Percentiles rank a stretch among this genome's conserved stretches.
Evolutionary conservation across 495 filamentous ascomycete genomes (phyloP).

Genomic region (Penicillium parvum): DNA sequence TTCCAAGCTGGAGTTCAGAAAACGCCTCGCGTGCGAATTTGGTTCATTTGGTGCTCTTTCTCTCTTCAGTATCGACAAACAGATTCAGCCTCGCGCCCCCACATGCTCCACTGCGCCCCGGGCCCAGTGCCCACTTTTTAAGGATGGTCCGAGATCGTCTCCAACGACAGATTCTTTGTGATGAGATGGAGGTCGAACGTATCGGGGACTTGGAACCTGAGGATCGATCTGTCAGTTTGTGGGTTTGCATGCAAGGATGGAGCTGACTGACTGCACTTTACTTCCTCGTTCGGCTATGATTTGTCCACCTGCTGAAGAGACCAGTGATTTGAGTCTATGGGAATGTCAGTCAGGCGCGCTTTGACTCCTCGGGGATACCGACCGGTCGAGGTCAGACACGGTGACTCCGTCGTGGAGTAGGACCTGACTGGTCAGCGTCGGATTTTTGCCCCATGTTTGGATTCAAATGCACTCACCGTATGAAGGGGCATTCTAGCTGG

Average conservation of each 20-base stretch:
- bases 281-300: constrained; percentile 1
- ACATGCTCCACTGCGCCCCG: background rate
- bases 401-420: background rate
- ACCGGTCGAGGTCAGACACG: constrained; percentile 2
- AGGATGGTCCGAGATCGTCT: constrained; percentile 9
- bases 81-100: background rate
- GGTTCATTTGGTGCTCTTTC: background rate
- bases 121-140: background rate
- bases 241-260: background rate
- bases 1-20: background rate
- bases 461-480: background rate
- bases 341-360: background rate
- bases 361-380: background rate
- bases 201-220: constrained; percentile 8
- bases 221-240: background rate
- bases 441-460: too few relatives aligned
- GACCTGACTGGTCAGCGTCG: background rate
- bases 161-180: constrained; percentile 4
- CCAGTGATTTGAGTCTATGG: constrained; percentile 3
- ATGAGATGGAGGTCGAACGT: constrained; percentile 7
- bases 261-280: constrained; percentile 8
- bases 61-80: background rate
- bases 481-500: constrained; percentile 1
- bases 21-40: background rate
- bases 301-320: constrained; percentile 6